Evolutionary conservation across 1,284 basidiomycete genomes (phyloP), one percentile per base, ranked within the genome.

Genomic region (Ceratobasidium sp.): DNA sequence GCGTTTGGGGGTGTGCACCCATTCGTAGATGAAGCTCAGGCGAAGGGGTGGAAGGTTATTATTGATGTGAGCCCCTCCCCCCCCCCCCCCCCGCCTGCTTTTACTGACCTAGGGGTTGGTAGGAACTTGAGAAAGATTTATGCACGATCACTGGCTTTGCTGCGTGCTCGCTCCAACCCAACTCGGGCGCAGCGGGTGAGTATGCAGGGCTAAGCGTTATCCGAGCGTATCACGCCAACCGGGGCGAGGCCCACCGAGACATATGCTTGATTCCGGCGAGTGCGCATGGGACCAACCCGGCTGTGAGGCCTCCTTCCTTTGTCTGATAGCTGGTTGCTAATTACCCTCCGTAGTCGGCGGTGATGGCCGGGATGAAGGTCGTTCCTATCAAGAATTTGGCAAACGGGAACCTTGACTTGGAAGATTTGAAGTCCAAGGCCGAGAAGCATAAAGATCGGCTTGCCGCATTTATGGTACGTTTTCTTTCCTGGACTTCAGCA

Each of bases 331-430:
- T 3, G 37, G 3, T 24, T 66, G 14, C 39, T 61, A 66, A n/a
- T 48, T 8, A 41, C 19, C 64, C 39, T 7, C 48, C 77, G 9
- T 78, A 94, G 92, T 97, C 94, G 53, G 97, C 97, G 61, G 92
- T 94, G 74, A 97, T 99, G 96, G 95, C 97, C 62, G 97, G 97
- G 46, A 87, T 98, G 83, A 97, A 95, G 82, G 97, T 99, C 46
- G 94, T 99, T 1, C 85, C 97, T 27, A 91, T 99, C 81, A 98
- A 98, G 85, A 93, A 92, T 4, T 88, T 92, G 76, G 81, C 85
- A 1, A 93, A 98, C 80, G 97, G 97, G 48, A 95, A 91, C 78
- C 88, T 98, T 49, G 96, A 99, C 81, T 85, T 98, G 19, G 88
- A 84, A 43, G 97, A 99, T 82, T 87, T 99, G 71, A 87, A 87